Evolutionary conservation across 352 stramenopile species (phyloP).

Genomic region (Lagenidium giganteum): DNA sequence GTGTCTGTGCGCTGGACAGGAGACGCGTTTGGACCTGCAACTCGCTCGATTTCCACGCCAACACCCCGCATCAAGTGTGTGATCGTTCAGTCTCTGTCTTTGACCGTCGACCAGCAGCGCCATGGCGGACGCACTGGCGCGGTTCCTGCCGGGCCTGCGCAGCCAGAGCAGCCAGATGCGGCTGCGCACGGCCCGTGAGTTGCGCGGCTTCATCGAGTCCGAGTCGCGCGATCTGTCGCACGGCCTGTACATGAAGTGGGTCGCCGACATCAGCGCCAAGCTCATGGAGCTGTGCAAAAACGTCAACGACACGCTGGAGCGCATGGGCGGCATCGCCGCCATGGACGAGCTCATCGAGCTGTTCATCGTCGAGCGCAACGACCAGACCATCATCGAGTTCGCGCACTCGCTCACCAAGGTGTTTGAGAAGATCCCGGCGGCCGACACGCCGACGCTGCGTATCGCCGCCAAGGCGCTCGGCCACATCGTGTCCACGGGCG

Average conservation of each 20-base stretch:
- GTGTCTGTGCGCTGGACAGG: no score
- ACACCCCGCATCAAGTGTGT: no score
- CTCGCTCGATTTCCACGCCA: no score
- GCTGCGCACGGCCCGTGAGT: conserved; percentile 59
- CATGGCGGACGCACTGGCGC: conserved; percentile 63
- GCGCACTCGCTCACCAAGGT: conserved; percentile 82
- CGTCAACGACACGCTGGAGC: conserved; percentile 64
- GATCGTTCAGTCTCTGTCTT: no score
- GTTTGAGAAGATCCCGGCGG: conserved; percentile 83
- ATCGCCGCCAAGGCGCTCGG: conserved; percentile 74
- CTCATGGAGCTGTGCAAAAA: conserved; percentile 87
- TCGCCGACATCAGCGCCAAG: conserved; percentile 73
- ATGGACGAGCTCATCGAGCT: conserved; percentile 88
- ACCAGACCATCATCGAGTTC: conserved; percentile 89
- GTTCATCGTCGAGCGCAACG: conserved; percentile 85
- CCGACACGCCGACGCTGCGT: conserved; percentile 65
- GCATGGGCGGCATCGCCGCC: conserved; percentile 80
- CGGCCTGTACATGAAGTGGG: conserved; percentile 83
- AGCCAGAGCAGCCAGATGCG: conserved; percentile 58
- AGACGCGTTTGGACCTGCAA: no score
- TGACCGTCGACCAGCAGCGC: no score
- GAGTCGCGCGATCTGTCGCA: conserved; percentile 83
- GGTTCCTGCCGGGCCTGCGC: conserved; percentile 73
- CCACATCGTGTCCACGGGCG: conserved; percentile 84
- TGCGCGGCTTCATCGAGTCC: conserved; percentile 82